Base-by-base conservation (phyloP, 2,329 filamentous ascomycete species). In the Juglanconis juglandina region DNA sequence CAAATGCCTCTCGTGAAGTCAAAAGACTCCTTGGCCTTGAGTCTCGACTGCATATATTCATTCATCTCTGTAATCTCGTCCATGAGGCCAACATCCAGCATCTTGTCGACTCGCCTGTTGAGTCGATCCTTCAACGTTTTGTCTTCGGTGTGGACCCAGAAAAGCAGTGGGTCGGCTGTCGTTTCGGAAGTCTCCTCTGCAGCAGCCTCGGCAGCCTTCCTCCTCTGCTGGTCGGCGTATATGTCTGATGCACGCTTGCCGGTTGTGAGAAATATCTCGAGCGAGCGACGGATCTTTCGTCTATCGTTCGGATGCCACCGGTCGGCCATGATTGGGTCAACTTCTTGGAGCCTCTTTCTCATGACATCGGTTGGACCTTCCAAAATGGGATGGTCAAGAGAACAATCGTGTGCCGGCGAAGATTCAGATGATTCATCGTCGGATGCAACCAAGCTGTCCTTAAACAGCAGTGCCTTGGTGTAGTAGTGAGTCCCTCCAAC, bases 401-500 rank as follows among this genome's bases (percentile, higher is more conserved):
- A 69, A 9, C 65, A 71, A 39, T 73, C 73, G 44, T 56, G 51
- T 14, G 39, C 39, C 1, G 42, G 24, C 1, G 14, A 2, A 3
- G 6, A 30, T 3, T 46, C 55, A 5, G 24, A 41, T 4, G 42
- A 5, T 5, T 49, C 57, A 48, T 50, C 54, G 9, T 52, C 47
- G 17, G 55, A 77, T 10, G 77, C 77, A 1, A 90, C 79, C 6
- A 93, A 73, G 14, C 82, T 81, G 65, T 93, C 87, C 39, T 90
- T 84, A 71, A 98, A 96, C 3, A 99, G 80, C 14, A 99, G 80
- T 1, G 91, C 87, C 68, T 97, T 92, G 0, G 91, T 89, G 70
- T 99, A 99, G 76, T 98, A 99, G 69, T 96, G 92, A 10, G 94
- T 96, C 8, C 95, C 95, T 33, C 95, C 95, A 1, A 98, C 95